A percentile compares a stretch with the other conserved stretches of the same genome.
Evolutionary conservation across 192 early-diverging fungal species (phyloP).

Genomic region (Chytriomyces sp.): DNA sequence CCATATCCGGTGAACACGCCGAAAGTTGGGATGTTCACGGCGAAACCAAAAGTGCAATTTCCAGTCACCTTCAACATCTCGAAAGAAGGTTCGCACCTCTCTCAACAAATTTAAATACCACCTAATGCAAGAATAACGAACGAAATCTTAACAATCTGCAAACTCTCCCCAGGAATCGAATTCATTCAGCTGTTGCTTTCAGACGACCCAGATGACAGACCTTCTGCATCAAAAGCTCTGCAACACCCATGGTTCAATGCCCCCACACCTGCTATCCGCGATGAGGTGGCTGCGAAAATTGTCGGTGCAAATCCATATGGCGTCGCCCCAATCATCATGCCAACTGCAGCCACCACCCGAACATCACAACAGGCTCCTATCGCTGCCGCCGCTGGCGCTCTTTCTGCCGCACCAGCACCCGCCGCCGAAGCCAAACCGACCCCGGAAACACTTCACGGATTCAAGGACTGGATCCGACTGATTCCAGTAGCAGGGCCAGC

Average conservation of each 20-base stretch:
- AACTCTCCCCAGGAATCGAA: conserved; percentile 10
- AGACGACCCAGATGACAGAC: conserved; percentile 22
- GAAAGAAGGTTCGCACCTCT: conserved; percentile 12
- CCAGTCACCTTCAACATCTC: conserved; percentile 13
- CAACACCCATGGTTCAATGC: conserved; percentile 31
- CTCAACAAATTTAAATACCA: background rate
- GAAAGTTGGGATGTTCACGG: background rate
- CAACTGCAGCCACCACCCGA: background rate
- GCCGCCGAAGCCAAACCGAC: background rate
- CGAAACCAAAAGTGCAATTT: conserved; percentile 29
- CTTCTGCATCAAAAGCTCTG: conserved; percentile 29
- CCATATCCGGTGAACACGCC: conserved; percentile 20
- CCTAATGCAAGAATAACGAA: background rate
- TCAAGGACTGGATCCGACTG: conserved; percentile 9
- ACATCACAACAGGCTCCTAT: background rate
- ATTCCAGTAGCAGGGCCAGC: conserved; percentile 5
- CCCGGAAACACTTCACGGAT: conserved; percentile 11
- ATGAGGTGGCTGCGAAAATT: background rate
- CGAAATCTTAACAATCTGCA: too few species aligned
- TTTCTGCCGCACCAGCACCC: background rate
- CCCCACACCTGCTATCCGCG: background rate
- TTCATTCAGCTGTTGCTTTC: conserved; percentile 12
- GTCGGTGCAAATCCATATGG: background rate
- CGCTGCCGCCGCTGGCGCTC: background rate
- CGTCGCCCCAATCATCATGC: background rate